phyloP scores from a whole-genome alignment of 345 rosid species.

The Viola odorata region DNA sequence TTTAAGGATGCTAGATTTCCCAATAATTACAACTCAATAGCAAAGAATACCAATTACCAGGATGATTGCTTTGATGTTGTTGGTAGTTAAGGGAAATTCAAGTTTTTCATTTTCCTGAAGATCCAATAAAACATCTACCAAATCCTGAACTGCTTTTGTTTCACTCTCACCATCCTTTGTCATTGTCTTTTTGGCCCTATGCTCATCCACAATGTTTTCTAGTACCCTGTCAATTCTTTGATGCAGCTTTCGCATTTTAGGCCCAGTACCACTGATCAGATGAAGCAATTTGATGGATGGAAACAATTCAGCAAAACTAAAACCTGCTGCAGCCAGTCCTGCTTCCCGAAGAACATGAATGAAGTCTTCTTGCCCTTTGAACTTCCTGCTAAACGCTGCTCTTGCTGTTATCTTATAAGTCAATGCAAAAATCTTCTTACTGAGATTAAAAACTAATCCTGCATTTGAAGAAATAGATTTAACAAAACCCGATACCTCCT shows the following conservation, averaged over 20 bases:
- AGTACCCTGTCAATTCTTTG: background rate
- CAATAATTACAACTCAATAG: background rate
- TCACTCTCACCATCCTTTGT: no score
- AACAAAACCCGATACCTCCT: conserved; percentile 4
- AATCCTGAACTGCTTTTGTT: no score
- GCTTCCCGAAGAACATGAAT: background rate
- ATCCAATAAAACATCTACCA: no score
- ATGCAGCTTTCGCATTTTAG: background rate
- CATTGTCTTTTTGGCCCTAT: background rate
- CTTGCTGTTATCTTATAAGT: background rate
- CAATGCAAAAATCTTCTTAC: background rate
- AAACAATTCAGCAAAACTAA: conserved; percentile 1
- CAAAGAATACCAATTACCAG: no score
- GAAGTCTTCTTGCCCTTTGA: background rate
- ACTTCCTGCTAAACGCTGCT: background rate
- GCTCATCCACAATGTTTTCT: conserved; percentile 8
- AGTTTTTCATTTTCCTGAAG: no score
- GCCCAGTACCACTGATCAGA: background rate
- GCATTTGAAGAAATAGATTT: background rate
- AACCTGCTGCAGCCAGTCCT: background rate
- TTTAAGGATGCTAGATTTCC: no score
- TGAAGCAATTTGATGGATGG: conserved; percentile 11
- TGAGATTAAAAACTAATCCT: background rate
- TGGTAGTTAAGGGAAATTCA: no score
- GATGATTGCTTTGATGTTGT: no score